Percentiles rank a stretch among this genome's conserved stretches.
These are phyloP conservation scores for Limnanthes douglasii DNA, from an alignment of 345 rosid species.

Conservation along the genomic window DNA sequence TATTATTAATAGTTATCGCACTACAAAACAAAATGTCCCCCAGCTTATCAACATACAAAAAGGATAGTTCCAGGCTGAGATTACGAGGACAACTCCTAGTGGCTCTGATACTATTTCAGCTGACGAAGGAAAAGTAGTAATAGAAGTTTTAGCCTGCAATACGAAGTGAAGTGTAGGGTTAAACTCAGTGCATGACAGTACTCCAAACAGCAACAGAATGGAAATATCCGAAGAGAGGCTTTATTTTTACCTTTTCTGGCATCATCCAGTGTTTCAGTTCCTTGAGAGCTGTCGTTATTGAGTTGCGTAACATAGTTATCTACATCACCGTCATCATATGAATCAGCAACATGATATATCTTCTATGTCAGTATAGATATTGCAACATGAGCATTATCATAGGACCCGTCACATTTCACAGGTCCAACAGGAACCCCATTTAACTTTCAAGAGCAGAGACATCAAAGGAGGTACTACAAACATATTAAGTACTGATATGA, in stretches of 20 bases:
- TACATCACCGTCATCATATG: constrained; percentile 17
- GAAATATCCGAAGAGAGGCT: background rate
- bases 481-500: too few species aligned
- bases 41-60: constrained; percentile 35
- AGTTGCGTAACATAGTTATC: constrained; percentile 44
- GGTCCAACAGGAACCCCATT: too few species aligned
- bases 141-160: constrained; percentile 67
- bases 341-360: too few species aligned
- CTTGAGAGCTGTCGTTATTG: constrained; percentile 47
- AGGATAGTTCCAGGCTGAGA: constrained; percentile 98
- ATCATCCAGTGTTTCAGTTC: constrained; percentile 63
- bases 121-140: constrained; percentile 77
- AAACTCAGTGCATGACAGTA: constrained; percentile 2
- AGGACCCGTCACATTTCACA: too few species aligned
- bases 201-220: background rate
- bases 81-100: constrained; percentile 72
- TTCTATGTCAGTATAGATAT: too few species aligned
- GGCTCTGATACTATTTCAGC: constrained; percentile 91
- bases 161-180: background rate
- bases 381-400: too few species aligned
- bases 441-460: too few species aligned
- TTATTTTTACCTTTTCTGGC: constrained; percentile 48
- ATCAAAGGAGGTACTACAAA: too few species aligned
- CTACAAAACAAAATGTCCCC: constrained; percentile 2
- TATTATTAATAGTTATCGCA: background rate